phyloP scores from a whole-genome alignment of 1,284 basidiomycete species.

The Thecaphora thlaspeos region DNA sequence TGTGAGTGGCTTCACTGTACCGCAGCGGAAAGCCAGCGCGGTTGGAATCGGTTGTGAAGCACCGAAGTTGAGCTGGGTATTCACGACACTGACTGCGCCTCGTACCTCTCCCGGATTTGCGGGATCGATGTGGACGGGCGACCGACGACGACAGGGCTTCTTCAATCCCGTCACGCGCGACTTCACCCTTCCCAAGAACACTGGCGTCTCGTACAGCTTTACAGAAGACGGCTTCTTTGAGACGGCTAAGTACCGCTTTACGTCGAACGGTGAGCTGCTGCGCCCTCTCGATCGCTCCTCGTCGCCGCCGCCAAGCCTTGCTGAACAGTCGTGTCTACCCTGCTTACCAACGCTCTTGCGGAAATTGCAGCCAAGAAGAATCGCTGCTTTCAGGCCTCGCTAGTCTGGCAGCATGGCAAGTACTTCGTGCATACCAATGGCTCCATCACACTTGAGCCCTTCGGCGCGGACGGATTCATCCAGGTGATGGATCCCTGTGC shows the following conservation, averaged over 20 bases:
- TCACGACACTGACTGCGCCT: too few species aligned
- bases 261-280: conserved; percentile 38
- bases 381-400: conserved; percentile 48
- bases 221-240: conserved; percentile 53
- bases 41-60: too few species aligned
- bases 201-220: conserved; percentile 53
- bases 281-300: too few species aligned
- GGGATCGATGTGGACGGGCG: too few species aligned
- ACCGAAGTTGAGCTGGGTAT: too few species aligned
- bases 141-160: conserved; percentile 31
- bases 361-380: conserved; percentile 32
- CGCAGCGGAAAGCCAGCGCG: too few species aligned
- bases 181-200: conserved; percentile 43
- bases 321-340: too few species aligned
- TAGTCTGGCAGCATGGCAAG: conserved; percentile 56
- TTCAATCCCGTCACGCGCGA: conserved; percentile 52
- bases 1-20: conserved; percentile 22
- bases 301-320: too few species aligned
- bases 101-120: too few species aligned
- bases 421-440: conserved; percentile 48
- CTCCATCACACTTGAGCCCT: conserved; percentile 40
- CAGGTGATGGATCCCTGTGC: conserved; percentile 48
- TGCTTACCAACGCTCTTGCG: neutral
- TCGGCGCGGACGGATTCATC: conserved; percentile 45
- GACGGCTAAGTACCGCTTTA: conserved; percentile 39